A percentile compares a stretch with the other conserved stretches of the same genome.
Evolutionary conservation across 148 eudicot genomes (phyloP).

Genomic region (Vaccinium darrowii): DNA sequence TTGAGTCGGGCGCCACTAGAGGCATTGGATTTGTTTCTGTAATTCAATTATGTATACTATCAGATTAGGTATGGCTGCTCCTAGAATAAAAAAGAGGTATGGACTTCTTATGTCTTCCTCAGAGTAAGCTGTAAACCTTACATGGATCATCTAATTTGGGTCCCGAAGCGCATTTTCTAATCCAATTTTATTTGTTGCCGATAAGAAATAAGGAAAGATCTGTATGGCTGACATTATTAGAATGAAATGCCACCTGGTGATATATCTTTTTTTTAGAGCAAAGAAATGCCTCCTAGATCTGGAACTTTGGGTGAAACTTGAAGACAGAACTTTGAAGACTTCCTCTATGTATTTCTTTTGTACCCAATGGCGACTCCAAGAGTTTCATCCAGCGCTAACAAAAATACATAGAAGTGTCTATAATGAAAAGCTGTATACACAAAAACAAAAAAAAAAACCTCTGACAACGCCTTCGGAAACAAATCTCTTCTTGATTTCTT

Average conservation of each 20-base stretch:
- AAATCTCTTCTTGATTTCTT: too few species aligned
- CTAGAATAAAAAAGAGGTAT: neutral
- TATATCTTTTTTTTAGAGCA: neutral
- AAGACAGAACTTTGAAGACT: neutral
- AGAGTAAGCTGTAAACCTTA: neutral
- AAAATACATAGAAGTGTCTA: too few species aligned
- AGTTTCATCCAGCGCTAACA: too few species aligned
- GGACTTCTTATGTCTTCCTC: neutral
- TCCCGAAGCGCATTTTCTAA: neutral
- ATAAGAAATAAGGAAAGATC: neutral
- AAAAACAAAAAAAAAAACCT: too few species aligned
- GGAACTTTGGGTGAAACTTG: neutral
- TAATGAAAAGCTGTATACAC: too few species aligned
- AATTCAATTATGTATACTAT: neutral
- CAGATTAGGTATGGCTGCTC: neutral
- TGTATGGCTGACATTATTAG: neutral
- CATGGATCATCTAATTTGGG: neutral
- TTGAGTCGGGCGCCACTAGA: neutral
- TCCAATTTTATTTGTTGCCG: neutral
- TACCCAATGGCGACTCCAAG: too few species aligned
- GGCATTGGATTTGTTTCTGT: constrained; percentile 8
- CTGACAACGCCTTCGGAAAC: too few species aligned
- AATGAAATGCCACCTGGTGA: neutral
- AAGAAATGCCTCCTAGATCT: neutral
- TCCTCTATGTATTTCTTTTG: neutral